Percentiles rank a stretch among this genome's conserved stretches.
Evolutionary conservation across 441 rosid genomes (phyloP).

Genomic region (Gossypium lobatum): DNA sequence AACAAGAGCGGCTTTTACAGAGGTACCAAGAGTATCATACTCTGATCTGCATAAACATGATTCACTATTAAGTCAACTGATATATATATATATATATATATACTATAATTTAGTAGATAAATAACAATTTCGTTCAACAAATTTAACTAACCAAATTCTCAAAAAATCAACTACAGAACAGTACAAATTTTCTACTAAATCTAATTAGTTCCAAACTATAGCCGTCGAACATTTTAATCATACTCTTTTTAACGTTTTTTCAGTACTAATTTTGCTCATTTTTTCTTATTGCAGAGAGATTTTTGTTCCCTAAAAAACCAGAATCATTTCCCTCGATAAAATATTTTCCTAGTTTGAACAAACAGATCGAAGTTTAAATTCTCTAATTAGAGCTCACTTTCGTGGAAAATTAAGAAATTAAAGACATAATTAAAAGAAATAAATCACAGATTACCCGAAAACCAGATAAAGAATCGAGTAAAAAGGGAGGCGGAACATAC

Average conservation of each 20-base stretch:
- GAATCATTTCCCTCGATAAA: background rate
- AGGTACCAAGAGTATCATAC: slow-evolving; percentile 85
- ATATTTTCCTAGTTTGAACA: background rate
- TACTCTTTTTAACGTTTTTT: background rate
- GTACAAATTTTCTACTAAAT: background rate
- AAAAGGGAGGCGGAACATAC: slow-evolving; percentile 27
- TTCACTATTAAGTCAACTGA: background rate
- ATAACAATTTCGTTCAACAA: background rate
- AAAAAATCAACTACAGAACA: background rate
- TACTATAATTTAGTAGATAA: background rate
- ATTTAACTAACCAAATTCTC: background rate
- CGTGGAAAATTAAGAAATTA: background rate
- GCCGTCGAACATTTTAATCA: background rate
- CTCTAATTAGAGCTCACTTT: background rate
- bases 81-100: background rate
- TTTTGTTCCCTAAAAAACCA: background rate
- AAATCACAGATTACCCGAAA: background rate
- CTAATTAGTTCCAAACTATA: background rate
- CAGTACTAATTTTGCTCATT: background rate
- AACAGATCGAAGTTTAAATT: slow-evolving; percentile 4
- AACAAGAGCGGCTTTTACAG: slow-evolving; percentile 76
- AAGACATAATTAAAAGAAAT: background rate
- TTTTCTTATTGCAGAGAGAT: background rate
- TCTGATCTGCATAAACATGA: slow-evolving; percentile 54
- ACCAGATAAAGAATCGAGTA: background rate